Base-by-base conservation (phyloP, 805 yeast genomes). In the Suhomyces emberorum region DNA sequence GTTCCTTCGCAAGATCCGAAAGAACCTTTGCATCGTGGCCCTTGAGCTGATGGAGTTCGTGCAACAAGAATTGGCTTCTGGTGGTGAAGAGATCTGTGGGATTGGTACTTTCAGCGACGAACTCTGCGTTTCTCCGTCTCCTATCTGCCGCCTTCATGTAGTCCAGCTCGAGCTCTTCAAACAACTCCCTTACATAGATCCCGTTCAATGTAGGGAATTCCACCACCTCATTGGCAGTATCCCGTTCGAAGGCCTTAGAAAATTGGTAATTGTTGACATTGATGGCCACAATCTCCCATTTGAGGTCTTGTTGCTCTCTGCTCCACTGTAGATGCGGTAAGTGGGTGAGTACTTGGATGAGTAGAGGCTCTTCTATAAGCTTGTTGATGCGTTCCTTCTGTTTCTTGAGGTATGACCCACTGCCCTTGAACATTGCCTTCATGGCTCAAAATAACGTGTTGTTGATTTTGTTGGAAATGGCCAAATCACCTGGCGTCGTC, bases 201-300 rank as follows among this genome's bases (percentile, higher is more conserved):
- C 65, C 64, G 37, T 44, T 60, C 15, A 60, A 39, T 8, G 51
- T 52, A 3, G 63, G 61, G 6, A 58, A 18, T n/a, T 34, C 38
- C 8, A 32, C 12, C 4, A 9, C 27, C 11, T 28, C 30, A 4
- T 46, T 50, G 10, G 49, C 17, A 9, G 15, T 27, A 7, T 32
- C 28, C 11, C 45, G 42, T 5, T 37, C 41, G 7, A 55, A 22
- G 2, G 52, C 30, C 2, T 41, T 33, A 3, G 36, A 31, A 32
- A 54, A 53, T 14, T 48, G 48, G 23, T 39, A 30, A 23, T 44
- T 53, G 38, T 51, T 58, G 15, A 62, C 40, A 28, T 56, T 56
- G 17, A 61, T 61, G n/a, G 68, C 67, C 12, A 62, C 45, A 3
- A 57, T 41, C 43, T 61, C 68, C 68, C 68, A 62, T 1, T 47